Base-by-base conservation (phyloP, 441 rosid species). In the Euphorbia celastroides region DNA sequence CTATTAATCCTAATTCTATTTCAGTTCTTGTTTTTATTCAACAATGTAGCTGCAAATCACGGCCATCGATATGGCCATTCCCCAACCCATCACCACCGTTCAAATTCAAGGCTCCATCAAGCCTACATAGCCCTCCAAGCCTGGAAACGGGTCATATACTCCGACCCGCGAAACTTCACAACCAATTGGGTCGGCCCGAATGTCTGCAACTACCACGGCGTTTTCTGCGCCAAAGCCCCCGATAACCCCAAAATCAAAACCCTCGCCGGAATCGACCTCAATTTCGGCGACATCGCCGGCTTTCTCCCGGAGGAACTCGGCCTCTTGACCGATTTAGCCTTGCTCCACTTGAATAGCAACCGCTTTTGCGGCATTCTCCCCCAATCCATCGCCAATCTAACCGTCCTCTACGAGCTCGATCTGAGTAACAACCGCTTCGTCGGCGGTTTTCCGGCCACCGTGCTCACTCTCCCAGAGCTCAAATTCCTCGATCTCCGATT, bases 91-190 rank as follows among this genome's bases (percentile, higher is more conserved):
- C 83, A 62, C 65, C 84, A 72, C 64, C 79, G 62, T 69, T 56
- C 80, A 12, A 86, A 81, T 78, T 73, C 79, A 4, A 71, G 86
- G 60, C 92, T 93, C 66, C 74, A 78, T 57, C 79, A 75, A 64
- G 98, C 98, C 25, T 87, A 86, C 64, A 71, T 69, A 50, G 97
- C 88, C 1, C 77, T 93, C 19, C 87, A 86, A 67, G 88, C 88
- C 25, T 90, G 93, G 96, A 93, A 82, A 74, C 75, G 68, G 14
- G 92, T 89, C 9, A 88, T 93, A 68, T 86, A 79, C 75, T 93
- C 98, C 2, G 98, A 93, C 77, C 98, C 97, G 7, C n/a, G 50
- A 32, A 90, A 93, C 82, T 80, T 79, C 81, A 93, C 96, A 4
- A 46, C 79, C 64, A 81, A 86, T 52, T 93, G 98, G 98, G 69